Conservation (phyloP, 331 rosid species). For the Prunus yedoensis region DNA sequence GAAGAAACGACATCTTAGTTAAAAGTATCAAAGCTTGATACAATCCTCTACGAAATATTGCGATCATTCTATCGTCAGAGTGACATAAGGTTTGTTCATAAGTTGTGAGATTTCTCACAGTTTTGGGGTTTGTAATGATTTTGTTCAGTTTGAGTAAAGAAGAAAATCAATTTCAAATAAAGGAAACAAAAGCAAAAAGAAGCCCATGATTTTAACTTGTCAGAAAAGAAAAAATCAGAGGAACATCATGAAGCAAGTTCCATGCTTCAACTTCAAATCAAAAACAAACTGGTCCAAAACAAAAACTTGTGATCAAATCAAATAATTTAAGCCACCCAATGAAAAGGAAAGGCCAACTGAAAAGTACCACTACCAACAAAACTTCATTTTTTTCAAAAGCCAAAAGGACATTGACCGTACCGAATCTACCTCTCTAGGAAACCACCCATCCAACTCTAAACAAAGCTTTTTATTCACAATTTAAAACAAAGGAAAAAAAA, state of each 20-base stretch:
- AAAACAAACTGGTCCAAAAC: neutral
- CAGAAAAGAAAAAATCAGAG: neutral
- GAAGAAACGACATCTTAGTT: too few species aligned
- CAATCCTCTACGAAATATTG: too few species aligned
- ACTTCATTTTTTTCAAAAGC: neutral
- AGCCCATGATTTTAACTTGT: neutral
- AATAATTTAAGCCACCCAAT: neutral
- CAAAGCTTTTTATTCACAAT: too few species aligned
- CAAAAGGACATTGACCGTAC: slow-evolving; percentile 31
- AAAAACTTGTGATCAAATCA: neutral
- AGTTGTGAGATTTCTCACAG: too few species aligned
- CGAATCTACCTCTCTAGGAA: slow-evolving; percentile 6
- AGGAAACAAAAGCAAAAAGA: neutral
- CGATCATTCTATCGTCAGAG: too few species aligned
- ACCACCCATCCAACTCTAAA: neutral
- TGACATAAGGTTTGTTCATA: too few species aligned
- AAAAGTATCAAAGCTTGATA: too few species aligned
- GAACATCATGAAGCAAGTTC: neutral
- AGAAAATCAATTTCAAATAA: too few species aligned
- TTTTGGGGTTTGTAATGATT: too few species aligned
- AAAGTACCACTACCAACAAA: neutral
- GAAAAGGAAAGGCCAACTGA: neutral
- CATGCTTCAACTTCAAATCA: neutral
- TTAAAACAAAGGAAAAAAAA: rapidly evolving
- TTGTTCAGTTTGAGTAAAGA: too few species aligned